Base-by-base conservation (phyloP, 1,139 yeast species). In the Blastobotrys persicus region DNA sequence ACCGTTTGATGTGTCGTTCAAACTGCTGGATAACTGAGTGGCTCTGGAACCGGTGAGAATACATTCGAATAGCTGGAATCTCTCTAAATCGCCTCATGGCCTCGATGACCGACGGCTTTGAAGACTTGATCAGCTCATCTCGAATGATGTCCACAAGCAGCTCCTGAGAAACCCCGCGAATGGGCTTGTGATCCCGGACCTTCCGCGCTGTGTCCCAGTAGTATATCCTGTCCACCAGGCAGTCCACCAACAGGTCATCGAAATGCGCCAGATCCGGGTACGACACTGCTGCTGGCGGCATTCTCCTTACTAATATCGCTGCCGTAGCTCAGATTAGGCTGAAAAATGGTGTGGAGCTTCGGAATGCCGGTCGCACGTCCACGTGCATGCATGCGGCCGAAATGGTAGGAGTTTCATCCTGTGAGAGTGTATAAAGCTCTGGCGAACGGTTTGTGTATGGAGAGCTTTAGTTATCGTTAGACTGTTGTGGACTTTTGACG, bases 211-310 rank as follows among this genome's bases (percentile, higher is more conserved):
- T 52, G n/a, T 67, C 62, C 72, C 74, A 70, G 51, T 63, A 71
- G 48, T 56, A 54, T 2, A 65, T 52, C 45, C 65, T 57, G 51
- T 72, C 75, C 13, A 72, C 54, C 12, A 72, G 56, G 42, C 70
- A 65, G 51, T 65, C 65, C 5, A 72, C 70, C 33, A 70, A 57
- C 49, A 68, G 64, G 55, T 72, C 75, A 58, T 72, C 76, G 61
- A 80, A 76, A 61, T 75, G 77, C 51, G 85, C 82, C 67, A 78
- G 75, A 69, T 79, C 67, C 31, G 57, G 53, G 47, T 59, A 59
- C 6, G 62, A 55, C 23, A 59, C 28, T 23, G 28, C 28, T 23
- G 28, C 28, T 23, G 28, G 28, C 28, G 28, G 46, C 46, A 51
- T 45, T n/a, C 18, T 4, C 41, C 35, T 40, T 14, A 16, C 13